A percentile compares a stretch with the other conserved stretches of the same genome.
Conservation (phyloP, 441 rosid species). For the California macrophylla region DNA sequence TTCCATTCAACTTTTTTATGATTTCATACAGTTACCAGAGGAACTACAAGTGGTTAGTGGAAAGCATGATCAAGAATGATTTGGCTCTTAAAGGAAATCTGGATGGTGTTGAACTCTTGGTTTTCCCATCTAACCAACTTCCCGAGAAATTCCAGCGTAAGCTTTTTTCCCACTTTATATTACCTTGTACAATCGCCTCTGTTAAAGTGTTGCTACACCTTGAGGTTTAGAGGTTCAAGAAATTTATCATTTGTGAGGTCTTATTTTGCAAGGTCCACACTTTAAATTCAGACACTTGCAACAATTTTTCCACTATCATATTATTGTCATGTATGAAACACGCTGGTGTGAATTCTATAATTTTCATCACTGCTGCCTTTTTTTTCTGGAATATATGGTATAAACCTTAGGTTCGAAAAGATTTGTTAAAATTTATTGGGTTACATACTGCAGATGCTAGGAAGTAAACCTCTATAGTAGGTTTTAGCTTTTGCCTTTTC, state of each 20-base stretch:
- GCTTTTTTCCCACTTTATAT: constrained; percentile 19
- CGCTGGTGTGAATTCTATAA: background rate
- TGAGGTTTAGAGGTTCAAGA: background rate
- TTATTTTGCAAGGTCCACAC: background rate
- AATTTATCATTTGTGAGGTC: background rate
- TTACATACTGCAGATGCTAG: background rate
- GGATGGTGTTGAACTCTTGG: constrained; percentile 64
- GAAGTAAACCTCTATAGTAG: background rate
- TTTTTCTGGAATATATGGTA: background rate
- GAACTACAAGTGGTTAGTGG: constrained; percentile 65
- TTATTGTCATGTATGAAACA: background rate
- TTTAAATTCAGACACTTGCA: background rate
- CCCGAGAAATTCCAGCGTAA: constrained; percentile 81
- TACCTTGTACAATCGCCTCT: constrained; percentile 5
- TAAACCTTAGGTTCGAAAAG: background rate
- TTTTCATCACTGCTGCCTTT: background rate
- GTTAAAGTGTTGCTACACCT: constrained; percentile 5
- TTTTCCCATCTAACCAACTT: constrained; percentile 84
- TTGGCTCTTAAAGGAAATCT: constrained; percentile 74
- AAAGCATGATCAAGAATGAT: constrained; percentile 69
- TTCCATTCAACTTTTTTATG: background rate
- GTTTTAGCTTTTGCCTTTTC: background rate
- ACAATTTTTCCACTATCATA: background rate
- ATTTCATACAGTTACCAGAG: constrained; percentile 63
- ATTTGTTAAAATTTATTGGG: background rate